These are phyloP conservation scores for Suillus fuscotomentosus DNA, from an alignment of 768 basidiomycete species.

Conservation along the genomic window DNA sequence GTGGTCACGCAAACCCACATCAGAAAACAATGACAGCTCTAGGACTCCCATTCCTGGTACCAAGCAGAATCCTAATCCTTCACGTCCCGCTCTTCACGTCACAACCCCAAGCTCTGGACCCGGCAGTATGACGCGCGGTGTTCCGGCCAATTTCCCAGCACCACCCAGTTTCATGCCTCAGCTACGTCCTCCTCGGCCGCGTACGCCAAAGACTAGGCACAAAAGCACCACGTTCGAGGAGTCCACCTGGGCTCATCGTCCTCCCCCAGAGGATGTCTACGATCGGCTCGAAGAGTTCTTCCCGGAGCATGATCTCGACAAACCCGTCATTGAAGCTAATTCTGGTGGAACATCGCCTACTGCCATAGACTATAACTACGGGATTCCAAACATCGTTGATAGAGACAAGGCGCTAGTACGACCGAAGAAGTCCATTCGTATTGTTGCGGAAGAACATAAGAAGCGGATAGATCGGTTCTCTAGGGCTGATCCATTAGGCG, in stretches of 20 bases:
- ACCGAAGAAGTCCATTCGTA: constrained; percentile 89
- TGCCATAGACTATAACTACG: constrained; percentile 47
- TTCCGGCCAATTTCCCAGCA: constrained; percentile 19
- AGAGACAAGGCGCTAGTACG: constrained; percentile 44
- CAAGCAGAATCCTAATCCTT: background rate
- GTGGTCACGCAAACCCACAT: constrained; percentile 32
- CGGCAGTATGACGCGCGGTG: constrained; percentile 12
- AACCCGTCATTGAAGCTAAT: constrained; percentile 87
- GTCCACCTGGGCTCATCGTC: constrained; percentile 86
- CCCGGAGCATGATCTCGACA: constrained; percentile 93
- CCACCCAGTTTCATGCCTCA: constrained; percentile 17
- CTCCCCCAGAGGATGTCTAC: constrained; percentile 89
- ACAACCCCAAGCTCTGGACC: constrained; percentile 21
- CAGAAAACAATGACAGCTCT: constrained; percentile 18
- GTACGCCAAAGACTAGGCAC: constrained; percentile 28
- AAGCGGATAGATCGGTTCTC: constrained; percentile 70
- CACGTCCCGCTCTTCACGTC: constrained; percentile 31
- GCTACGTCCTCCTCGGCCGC: constrained; percentile 19
- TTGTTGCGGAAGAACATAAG: constrained; percentile 88
- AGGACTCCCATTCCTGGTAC: constrained; percentile 15
- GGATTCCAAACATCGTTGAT: constrained; percentile 31
- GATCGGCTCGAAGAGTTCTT: constrained; percentile 94
- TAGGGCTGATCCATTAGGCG: constrained; percentile 51
- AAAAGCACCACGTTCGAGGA: constrained; percentile 62
- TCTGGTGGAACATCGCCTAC: constrained; percentile 82